Evolutionary conservation across 1,284 basidiomycete genomes (phyloP).

Genomic region (Malassezia japonica): DNA sequence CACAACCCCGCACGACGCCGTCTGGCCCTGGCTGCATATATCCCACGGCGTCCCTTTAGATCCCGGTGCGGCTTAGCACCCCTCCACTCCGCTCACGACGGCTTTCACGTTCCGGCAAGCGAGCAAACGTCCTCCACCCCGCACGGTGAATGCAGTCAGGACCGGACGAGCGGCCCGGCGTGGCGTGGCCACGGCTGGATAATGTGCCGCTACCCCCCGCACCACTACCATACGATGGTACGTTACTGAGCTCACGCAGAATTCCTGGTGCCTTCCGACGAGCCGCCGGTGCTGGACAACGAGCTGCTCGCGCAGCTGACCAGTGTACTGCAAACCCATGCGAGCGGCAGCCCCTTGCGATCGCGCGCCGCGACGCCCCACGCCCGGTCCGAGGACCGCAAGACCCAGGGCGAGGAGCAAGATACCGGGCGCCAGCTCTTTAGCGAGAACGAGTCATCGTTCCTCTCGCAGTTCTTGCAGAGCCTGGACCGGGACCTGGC

Average conservation of each 20-base stretch:
- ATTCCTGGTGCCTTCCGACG: neutral
- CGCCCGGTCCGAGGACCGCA: neutral
- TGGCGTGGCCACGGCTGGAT: too few relatives aligned
- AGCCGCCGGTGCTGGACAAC: neutral
- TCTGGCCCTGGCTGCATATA: too few relatives aligned
- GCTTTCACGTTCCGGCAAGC: too few relatives aligned
- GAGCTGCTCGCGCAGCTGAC: neutral
- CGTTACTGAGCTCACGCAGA: neutral
- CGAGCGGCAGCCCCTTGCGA: neutral
- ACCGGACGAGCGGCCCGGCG: too few relatives aligned
- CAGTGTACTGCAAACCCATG: neutral
- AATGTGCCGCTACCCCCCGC: neutral
- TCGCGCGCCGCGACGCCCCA: neutral
- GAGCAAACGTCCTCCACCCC: too few relatives aligned
- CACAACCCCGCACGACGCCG: too few relatives aligned
- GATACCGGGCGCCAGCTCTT: too few relatives aligned
- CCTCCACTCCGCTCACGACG: too few relatives aligned
- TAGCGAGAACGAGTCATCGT: neutral
- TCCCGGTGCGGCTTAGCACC: too few relatives aligned
- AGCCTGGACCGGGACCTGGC: neutral
- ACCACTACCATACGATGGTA: neutral
- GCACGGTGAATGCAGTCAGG: too few relatives aligned
- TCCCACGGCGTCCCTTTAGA: too few relatives aligned
- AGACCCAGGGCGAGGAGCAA: neutral
- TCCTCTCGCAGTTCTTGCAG: neutral